Evolutionary conservation across 2,329 filamentous ascomycete species (phyloP).

Genomic region (Xylaria sp.): DNA sequence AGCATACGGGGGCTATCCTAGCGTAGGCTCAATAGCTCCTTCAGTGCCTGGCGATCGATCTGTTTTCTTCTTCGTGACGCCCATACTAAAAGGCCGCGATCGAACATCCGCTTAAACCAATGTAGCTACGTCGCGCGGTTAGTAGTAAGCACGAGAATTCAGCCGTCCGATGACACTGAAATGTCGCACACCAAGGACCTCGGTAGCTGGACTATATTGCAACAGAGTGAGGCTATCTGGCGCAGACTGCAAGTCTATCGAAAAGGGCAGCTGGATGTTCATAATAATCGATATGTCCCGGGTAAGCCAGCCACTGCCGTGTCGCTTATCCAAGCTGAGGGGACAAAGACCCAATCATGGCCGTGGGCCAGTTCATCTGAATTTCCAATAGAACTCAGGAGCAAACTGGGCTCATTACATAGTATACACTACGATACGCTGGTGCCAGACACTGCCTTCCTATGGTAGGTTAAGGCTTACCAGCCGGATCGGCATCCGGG

Average conservation of each 20-base stretch:
- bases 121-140: background rate
- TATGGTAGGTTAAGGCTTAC: background rate
- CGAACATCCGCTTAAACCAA: background rate
- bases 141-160: constrained; percentile 5
- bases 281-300: background rate
- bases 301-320: constrained; percentile 9
- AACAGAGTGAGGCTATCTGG: background rate
- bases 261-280: background rate
- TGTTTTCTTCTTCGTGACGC: constrained; percentile 13
- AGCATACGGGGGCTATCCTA: background rate
- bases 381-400: background rate
- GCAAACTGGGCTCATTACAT: background rate
- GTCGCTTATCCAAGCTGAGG: constrained; percentile 18
- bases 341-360: constrained; percentile 7
- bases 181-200: background rate
- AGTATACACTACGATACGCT: too few species aligned
- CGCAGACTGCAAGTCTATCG: background rate
- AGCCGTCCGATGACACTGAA: background rate
- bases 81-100: constrained; percentile 2
- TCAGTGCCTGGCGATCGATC: constrained; percentile 24
- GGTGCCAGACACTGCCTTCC: background rate
- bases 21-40: background rate
- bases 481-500: background rate
- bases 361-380: background rate
- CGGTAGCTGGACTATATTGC: background rate